These are phyloP conservation scores for Podila epigama DNA, from an alignment of 192 early-diverging fungal species.

Conservation along the genomic window DNA sequence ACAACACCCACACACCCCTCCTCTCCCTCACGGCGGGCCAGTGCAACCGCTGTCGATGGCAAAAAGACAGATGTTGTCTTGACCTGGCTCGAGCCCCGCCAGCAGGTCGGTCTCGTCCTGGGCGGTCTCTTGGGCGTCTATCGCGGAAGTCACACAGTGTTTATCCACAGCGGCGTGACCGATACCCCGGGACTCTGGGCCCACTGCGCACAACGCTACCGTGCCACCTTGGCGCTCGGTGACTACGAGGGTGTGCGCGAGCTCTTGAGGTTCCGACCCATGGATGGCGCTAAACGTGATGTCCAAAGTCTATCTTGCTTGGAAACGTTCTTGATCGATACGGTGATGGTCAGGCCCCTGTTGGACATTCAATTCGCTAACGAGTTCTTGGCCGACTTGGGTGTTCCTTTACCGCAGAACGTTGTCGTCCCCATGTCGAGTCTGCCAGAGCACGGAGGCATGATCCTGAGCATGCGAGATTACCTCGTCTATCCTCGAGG, in stretches of 20 bases:
- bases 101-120: slow-evolving; percentile 79
- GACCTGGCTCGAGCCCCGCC: slow-evolving; percentile 79
- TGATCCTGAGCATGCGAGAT: slow-evolving; percentile 76
- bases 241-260: slow-evolving; percentile 74
- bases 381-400: slow-evolving; percentile 55
- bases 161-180: slow-evolving; percentile 66
- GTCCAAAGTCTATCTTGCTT: slow-evolving; percentile 64
- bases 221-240: slow-evolving; percentile 70
- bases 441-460: slow-evolving; percentile 79
- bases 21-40: slow-evolving; percentile 24
- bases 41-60: slow-evolving; percentile 5
- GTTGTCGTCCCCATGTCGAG: slow-evolving; percentile 73
- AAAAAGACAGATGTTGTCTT: slow-evolving; percentile 63
- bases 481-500: slow-evolving; percentile 55
- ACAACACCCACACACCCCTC: slow-evolving; percentile 25
- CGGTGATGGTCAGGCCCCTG: slow-evolving; percentile 56
- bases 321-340: slow-evolving; percentile 70
- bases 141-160: slow-evolving; percentile 74
- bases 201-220: slow-evolving; percentile 70
- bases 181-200: slow-evolving; percentile 76
- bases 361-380: slow-evolving; percentile 63
- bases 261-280: slow-evolving; percentile 62
- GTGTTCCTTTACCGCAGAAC: slow-evolving; percentile 49
- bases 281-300: slow-evolving; percentile 65
- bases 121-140: slow-evolving; percentile 73